Evolutionary conservation across 345 rosid genomes (phyloP).

Genomic region (Aethionema arabicum): DNA sequence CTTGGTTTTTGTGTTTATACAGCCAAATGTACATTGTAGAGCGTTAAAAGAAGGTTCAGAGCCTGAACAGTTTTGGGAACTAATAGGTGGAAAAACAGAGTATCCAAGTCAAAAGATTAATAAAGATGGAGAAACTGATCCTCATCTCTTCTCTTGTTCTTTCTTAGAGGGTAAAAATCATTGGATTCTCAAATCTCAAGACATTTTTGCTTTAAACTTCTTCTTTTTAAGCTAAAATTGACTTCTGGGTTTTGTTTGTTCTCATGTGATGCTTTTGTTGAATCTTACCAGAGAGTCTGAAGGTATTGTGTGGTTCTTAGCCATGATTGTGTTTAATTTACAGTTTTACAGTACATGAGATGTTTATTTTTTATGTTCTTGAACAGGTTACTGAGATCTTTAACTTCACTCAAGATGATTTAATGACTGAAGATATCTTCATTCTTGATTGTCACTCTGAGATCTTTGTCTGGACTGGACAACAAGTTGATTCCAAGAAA

Average conservation of each 20-base stretch:
- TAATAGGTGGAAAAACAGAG: conserved; percentile 85
- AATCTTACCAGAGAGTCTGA: conserved; percentile 61
- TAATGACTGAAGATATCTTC: conserved; percentile 98
- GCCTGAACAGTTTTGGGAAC: conserved; percentile 88
- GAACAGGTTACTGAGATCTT: conserved; percentile 85
- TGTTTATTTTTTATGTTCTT: conserved; percentile 13
- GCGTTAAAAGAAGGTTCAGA: conserved; percentile 96
- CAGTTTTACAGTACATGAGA: no score
- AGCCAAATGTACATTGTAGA: conserved; percentile 82
- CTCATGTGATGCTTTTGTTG: conserved; percentile 12
- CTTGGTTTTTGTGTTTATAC: conserved; percentile 36
- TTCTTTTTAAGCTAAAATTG: background rate
- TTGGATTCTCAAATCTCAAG: background rate
- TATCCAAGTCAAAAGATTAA: conserved; percentile 70
- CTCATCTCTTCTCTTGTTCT: conserved; percentile 88
- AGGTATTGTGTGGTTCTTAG: conserved; percentile 43
- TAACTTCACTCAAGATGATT: conserved; percentile 89
- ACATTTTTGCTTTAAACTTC: conserved; percentile 9
- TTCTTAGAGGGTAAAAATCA: conserved; percentile 41
- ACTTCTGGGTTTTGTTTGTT: conserved; percentile 17
- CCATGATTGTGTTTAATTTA: background rate
- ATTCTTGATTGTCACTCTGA: conserved; percentile 87
- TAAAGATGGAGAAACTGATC: conserved; percentile 78
- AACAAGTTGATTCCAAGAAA: conserved; percentile 75
- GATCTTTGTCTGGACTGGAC: conserved; percentile 94